Conservation (phyloP, 352 stramenopile species). For the Pythium scleroteichum region DNA sequence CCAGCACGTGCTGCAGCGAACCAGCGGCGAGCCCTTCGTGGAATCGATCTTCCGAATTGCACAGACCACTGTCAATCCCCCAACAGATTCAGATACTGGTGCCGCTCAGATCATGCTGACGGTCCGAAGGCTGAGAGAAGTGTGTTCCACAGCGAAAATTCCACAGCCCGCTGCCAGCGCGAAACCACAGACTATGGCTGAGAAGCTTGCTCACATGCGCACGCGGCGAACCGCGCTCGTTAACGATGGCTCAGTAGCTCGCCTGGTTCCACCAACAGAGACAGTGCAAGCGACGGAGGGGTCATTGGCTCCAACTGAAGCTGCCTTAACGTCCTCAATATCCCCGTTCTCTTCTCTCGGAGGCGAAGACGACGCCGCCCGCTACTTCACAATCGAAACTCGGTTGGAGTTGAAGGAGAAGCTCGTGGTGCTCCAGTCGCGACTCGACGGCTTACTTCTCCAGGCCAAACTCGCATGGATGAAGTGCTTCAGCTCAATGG, state of each 20-base stretch:
- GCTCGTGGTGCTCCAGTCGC: slow-evolving; percentile 38
- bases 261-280: background rate
- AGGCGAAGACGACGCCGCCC: slow-evolving; percentile 31
- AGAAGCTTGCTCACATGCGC: slow-evolving; percentile 28
- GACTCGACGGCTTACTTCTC: slow-evolving; percentile 46
- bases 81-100: background rate
- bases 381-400: slow-evolving; percentile 68
- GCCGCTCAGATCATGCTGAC: background rate
- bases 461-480: slow-evolving; percentile 64
- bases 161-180: background rate
- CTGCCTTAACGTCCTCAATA: background rate
- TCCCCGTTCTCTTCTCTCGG: background rate
- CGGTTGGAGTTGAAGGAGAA: slow-evolving; percentile 49
- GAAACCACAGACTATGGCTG: slow-evolving; percentile 19
- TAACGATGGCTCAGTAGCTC: slow-evolving; percentile 4
- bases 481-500: slow-evolving; percentile 42
- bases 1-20: background rate
- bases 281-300: background rate
- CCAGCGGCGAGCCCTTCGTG: background rate
- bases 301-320: background rate
- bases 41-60: background rate
- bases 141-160: background rate
- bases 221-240: slow-evolving; percentile 13
- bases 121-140: background rate
- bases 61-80: background rate